These are phyloP conservation scores for Gnomoniopsis sp. DNA, from an alignment of 2,329 filamentous ascomycete species.

Conservation along the genomic window DNA sequence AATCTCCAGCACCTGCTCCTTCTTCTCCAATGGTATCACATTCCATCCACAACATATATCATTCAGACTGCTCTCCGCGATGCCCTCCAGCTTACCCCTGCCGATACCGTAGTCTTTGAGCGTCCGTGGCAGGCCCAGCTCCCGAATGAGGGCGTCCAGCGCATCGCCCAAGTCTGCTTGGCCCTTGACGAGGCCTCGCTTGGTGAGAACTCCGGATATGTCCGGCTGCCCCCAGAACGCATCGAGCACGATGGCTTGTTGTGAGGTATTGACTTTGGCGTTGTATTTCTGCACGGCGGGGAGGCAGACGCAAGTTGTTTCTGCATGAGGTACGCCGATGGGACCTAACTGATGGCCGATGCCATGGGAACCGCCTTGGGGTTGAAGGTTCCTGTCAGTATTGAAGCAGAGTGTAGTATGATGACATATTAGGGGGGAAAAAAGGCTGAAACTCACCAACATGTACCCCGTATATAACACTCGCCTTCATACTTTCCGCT, in stretches of 20 bases:
- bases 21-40: conserved; percentile 39
- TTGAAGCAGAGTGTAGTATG: neutral
- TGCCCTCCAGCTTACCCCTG: conserved; percentile 38
- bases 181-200: conserved; percentile 23
- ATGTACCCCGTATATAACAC: conserved; percentile 32
- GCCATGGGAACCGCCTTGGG: conserved; percentile 28
- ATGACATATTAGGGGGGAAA: neutral
- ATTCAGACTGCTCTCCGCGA: conserved; percentile 42
- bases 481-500: conserved; percentile 43
- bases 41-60: conserved; percentile 45
- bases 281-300: conserved; percentile 53
- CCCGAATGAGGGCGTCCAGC: conserved; percentile 43
- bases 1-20: conserved; percentile 45
- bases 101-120: conserved; percentile 44
- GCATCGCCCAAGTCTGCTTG: conserved; percentile 43
- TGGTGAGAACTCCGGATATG: conserved; percentile 30
- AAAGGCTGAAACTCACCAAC: conserved; percentile 19
- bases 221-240: conserved; percentile 33
- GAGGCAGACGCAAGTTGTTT: conserved; percentile 52
- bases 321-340: conserved; percentile 32
- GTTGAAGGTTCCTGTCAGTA: conserved; percentile 8
- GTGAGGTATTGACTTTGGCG: conserved; percentile 31
- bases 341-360: conserved; percentile 39
- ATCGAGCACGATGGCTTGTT: conserved; percentile 34
- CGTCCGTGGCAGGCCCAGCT: conserved; percentile 46